Conservation (phyloP, 495 filamentous ascomycete species). For the Alectoria sarmentosa region DNA sequence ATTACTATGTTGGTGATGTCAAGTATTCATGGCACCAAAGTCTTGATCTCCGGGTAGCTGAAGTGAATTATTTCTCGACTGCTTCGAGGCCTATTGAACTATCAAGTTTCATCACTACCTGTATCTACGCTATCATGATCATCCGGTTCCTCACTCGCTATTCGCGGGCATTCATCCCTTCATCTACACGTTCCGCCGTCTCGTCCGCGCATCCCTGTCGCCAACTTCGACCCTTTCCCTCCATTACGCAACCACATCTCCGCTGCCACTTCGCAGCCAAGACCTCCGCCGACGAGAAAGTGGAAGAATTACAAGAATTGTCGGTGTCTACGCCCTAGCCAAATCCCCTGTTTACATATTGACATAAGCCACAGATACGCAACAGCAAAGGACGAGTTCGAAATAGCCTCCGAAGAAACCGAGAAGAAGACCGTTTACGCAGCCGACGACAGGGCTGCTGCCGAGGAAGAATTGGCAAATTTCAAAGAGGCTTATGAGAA, state of each 20-base stretch:
- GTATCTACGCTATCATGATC: slow-evolving; percentile 7
- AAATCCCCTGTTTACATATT: neutral
- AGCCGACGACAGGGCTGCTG: slow-evolving; percentile 45
- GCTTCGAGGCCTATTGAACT: too few species aligned
- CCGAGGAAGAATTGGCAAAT: slow-evolving; percentile 43
- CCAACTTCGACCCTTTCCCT: neutral
- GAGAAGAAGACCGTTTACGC: slow-evolving; percentile 49
- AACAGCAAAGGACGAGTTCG: slow-evolving; percentile 48
- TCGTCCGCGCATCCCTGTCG: neutral
- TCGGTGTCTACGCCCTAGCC: slow-evolving; percentile 14
- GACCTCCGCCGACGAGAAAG: slow-evolving; percentile 33
- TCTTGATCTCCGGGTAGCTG: slow-evolving; percentile 16
- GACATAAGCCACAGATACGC: slow-evolving; percentile 29
- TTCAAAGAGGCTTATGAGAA: slow-evolving; percentile 41
- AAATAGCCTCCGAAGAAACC: slow-evolving; percentile 51
- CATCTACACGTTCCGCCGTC: neutral
- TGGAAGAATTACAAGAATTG: slow-evolving; percentile 41
- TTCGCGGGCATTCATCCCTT: neutral
- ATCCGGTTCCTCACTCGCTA: slow-evolving; percentile 4
- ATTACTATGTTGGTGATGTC: too few species aligned
- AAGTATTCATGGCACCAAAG: too few species aligned
- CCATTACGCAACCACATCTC: neutral
- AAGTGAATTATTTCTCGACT: slow-evolving; percentile 3
- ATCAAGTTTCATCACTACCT: neutral
- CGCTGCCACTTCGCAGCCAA: slow-evolving; percentile 25